phyloP scores from a whole-genome alignment of 148 eudicot species.

The Nepenthes mirabilis region DNA sequence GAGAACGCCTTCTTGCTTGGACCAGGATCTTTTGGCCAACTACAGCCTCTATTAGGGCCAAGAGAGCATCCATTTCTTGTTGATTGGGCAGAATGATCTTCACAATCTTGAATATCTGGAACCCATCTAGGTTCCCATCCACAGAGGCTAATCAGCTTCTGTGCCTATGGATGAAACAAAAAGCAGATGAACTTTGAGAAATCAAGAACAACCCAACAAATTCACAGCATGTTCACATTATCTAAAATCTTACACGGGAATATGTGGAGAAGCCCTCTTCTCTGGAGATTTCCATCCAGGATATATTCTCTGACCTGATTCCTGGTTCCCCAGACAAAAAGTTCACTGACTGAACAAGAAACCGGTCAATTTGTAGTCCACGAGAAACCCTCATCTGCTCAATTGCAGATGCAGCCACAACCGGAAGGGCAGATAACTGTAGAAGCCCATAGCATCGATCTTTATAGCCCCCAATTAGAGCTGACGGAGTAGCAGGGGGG shows the following conservation, averaged over 20 bases:
- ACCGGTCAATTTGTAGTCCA: constrained; percentile 67
- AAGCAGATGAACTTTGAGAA: constrained; percentile 1
- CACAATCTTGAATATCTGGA: constrained; percentile 86
- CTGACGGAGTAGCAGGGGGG: constrained; percentile 95
- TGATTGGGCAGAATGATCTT: constrained; percentile 98
- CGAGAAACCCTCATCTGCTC: constrained; percentile 66
- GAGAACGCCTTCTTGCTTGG: constrained; percentile 70
- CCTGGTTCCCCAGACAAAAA: constrained; percentile 41
- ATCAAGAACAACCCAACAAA: constrained; percentile 2
- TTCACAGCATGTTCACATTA: neutral
- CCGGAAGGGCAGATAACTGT: constrained; percentile 76
- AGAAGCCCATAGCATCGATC: constrained; percentile 96
- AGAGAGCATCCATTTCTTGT: constrained; percentile 77
- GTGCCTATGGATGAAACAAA: constrained; percentile 44
- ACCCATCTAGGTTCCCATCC: constrained; percentile 99
- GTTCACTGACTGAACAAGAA: constrained; percentile 48
- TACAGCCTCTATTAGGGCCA: constrained; percentile 46
- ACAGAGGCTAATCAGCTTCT: constrained; percentile 84
- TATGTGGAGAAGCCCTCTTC: constrained; percentile 58
- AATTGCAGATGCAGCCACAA: constrained; percentile 76
- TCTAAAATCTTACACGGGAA: constrained; percentile 46
- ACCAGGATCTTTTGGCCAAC: constrained; percentile 41
- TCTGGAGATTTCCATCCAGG: constrained; percentile 34
- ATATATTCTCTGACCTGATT: constrained; percentile 35
- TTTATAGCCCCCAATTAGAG: constrained; percentile 89